Evolutionary conservation across 2,329 filamentous ascomycete genomes (phyloP).

Genomic region (Pseudogymnoascus sp.): DNA sequence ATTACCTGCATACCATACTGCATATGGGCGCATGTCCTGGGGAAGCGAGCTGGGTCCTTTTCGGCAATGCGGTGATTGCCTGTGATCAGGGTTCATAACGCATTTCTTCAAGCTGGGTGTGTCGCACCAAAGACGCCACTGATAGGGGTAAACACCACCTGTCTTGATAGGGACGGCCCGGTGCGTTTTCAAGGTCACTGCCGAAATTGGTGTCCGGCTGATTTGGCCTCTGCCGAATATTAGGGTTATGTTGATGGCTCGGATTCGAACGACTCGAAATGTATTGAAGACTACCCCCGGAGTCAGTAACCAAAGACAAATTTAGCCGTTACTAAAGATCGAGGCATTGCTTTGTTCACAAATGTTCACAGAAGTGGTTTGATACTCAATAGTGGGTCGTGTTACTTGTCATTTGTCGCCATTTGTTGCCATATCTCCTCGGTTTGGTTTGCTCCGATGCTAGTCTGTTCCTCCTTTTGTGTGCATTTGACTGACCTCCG

Average conservation of each 20-base stretch:
- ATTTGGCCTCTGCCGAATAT: neutral
- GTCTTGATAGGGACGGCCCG: neutral
- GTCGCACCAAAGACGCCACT: neutral
- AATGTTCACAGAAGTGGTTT: neutral
- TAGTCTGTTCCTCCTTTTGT: neutral
- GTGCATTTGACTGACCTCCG: neutral
- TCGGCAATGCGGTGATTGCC: neutral
- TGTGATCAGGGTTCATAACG: neutral
- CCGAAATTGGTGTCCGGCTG: neutral
- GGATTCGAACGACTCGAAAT: neutral
- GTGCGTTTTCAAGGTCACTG: neutral
- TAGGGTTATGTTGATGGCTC: neutral
- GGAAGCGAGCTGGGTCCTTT: neutral
- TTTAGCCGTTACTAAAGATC: neutral
- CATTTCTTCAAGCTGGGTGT: neutral
- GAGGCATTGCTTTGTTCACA: neutral
- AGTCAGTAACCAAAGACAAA: neutral
- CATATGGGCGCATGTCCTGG: neutral
- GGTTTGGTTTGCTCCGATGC: neutral
- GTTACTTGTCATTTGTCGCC: neutral
- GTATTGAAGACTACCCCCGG: neutral
- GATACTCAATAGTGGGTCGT: neutral
- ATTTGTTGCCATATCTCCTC: neutral
- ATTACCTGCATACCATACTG: neutral
- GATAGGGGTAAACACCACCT: neutral